Conservation (phyloP, 208 protist species). For the Crithidia acanthocephali region DNA sequence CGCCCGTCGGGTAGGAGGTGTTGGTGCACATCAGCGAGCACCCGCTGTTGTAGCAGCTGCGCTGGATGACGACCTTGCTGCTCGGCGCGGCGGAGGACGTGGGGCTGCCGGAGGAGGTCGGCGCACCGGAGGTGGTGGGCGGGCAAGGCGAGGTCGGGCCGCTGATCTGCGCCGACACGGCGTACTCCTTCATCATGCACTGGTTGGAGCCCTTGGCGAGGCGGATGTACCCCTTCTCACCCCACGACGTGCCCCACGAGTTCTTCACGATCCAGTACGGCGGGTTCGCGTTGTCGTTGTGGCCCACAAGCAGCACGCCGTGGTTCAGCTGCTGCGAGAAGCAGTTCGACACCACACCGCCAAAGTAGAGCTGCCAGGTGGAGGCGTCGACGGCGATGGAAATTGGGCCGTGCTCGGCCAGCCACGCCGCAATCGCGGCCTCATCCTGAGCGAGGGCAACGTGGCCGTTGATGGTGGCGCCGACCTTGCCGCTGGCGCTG, state of each 20-base stretch:
- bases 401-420: conserved; percentile 84
- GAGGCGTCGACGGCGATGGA: conserved; percentile 93
- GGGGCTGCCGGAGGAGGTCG: conserved; percentile 11
- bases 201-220: conserved; percentile 82
- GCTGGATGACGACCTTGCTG: conserved; percentile 36
- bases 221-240: conserved; percentile 91
- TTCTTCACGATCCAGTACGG: conserved; percentile 94
- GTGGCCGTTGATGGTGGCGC: conserved; percentile 73
- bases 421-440: conserved; percentile 67
- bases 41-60: conserved; percentile 39
- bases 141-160: conserved; percentile 20
- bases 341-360: conserved; percentile 83
- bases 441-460: conserved; percentile 79
- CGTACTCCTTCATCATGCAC: conserved; percentile 80
- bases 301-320: conserved; percentile 91
- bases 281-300: conserved; percentile 57
- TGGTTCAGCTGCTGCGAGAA: conserved; percentile 75
- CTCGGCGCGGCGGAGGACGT: conserved; percentile 16
- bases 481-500: conserved; percentile 37
- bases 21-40: conserved; percentile 50
- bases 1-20: conserved; percentile 39
- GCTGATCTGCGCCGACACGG: conserved; percentile 47
- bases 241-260: conserved; percentile 91
- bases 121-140: conserved; percentile 24
- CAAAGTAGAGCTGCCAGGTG: conserved; percentile 77